These are phyloP conservation scores for Ceratobasidium sp. DNA, from an alignment of 1,284 basidiomycete species.

Conservation along the genomic window DNA sequence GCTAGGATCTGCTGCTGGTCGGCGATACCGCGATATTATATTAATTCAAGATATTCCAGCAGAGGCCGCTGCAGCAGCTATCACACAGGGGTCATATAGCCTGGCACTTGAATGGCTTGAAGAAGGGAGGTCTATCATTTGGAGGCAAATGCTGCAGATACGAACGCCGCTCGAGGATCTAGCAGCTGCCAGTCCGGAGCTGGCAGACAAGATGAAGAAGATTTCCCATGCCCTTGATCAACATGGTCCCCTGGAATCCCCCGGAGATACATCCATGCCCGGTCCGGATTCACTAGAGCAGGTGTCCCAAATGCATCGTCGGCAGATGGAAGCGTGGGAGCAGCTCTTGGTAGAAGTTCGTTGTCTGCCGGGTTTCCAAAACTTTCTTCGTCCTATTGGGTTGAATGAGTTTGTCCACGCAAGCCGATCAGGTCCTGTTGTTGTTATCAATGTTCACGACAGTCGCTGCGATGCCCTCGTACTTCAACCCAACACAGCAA, in stretches of 20 bases:
- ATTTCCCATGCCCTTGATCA: not conserved
- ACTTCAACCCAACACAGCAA: not conserved
- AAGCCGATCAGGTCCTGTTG: not conserved
- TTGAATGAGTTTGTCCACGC: not conserved
- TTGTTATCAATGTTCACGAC: not conserved
- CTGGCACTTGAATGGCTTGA: slow-evolving; percentile 15
- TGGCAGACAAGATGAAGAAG: slow-evolving; percentile 9
- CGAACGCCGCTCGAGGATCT: not conserved
- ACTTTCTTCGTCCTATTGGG: not conserved
- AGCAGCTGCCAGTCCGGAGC: not conserved
- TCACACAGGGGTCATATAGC: not conserved
- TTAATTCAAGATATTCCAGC: not conserved
- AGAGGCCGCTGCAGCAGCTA: not conserved
- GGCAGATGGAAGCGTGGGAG: slow-evolving; percentile 33
- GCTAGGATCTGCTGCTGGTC: not conserved
- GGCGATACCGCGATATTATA: not conserved
- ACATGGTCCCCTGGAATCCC: not conserved
- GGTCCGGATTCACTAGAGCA: not conserved
- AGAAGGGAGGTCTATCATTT: not conserved
- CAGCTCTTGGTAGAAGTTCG: slow-evolving; percentile 19
- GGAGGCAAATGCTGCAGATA: slow-evolving; percentile 1
- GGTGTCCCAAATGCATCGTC: not conserved
- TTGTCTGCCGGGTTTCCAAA: not conserved
- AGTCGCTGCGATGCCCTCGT: not conserved
- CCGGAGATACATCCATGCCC: no score